phyloP scores from a whole-genome alignment of 768 basidiomycete species.

The Pholiota microspora region DNA sequence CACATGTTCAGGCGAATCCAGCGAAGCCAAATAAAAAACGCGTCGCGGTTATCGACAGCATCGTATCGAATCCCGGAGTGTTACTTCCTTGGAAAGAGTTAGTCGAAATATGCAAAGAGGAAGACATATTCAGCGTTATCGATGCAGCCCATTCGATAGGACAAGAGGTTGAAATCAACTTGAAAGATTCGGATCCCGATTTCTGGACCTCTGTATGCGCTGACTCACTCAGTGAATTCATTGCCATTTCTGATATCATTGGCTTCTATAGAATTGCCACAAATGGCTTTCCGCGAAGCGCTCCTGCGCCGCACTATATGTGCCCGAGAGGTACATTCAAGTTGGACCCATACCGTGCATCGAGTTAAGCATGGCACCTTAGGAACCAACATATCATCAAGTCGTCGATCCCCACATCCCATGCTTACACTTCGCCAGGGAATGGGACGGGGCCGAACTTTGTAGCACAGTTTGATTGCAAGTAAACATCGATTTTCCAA shows the following conservation, averaged over 20 bases:
- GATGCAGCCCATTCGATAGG: conserved; percentile 86
- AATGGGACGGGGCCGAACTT: conserved; percentile 39
- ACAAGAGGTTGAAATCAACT: conserved; percentile 63
- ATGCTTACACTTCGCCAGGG: conserved; percentile 46
- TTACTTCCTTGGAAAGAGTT: conserved; percentile 78
- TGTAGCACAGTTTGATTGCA: conserved; percentile 51
- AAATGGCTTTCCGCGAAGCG: conserved; percentile 83
- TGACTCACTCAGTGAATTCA: background rate
- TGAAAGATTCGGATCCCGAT: conserved; percentile 59
- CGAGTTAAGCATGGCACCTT: background rate
- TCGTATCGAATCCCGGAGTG: conserved; percentile 63
- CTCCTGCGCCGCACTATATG: conserved; percentile 68
- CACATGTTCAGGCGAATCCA: conserved; percentile 35
- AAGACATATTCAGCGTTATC: conserved; percentile 63
- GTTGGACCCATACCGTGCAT: conserved; percentile 3
- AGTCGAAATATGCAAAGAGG: conserved; percentile 60
- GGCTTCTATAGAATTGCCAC: conserved; percentile 62
- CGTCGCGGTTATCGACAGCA: conserved; percentile 68
- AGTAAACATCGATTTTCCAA: conserved; percentile 8
- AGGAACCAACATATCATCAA: conserved; percentile 67
- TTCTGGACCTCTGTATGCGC: conserved; percentile 72
- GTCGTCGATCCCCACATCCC: conserved; percentile 56
- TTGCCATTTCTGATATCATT: background rate
- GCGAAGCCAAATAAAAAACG: conserved; percentile 43
- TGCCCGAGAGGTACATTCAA: conserved; percentile 47